These are phyloP conservation scores for Aurantiochytrium sp. DNA, from an alignment of 108 stramenopile genomes.

Conservation along the genomic window DNA sequence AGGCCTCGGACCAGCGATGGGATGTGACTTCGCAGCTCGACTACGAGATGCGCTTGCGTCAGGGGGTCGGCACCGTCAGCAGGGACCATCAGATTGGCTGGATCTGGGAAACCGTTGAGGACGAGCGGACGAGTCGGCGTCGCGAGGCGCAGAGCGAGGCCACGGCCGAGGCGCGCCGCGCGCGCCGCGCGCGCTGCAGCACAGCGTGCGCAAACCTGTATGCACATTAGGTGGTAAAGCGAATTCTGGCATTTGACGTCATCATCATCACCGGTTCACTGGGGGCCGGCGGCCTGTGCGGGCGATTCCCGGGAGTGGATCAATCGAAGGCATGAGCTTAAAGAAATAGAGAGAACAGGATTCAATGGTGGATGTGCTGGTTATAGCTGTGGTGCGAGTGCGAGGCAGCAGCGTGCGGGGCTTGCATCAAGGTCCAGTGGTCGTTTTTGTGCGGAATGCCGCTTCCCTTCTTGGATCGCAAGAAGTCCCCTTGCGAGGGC, in stretches of 20 bases:
- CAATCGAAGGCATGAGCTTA: no score
- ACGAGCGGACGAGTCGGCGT: neutral
- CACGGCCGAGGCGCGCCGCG: neutral
- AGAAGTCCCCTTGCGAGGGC: neutral
- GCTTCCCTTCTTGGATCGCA: neutral
- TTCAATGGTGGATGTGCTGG: no score
- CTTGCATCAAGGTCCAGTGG: neutral
- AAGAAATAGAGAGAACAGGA: no score
- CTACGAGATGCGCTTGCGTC: neutral
- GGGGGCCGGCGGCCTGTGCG: no score
- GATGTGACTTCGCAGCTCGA: neutral
- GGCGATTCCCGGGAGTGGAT: no score
- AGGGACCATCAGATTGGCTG: neutral
- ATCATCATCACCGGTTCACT: neutral
- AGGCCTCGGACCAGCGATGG: neutral
- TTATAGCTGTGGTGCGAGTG: no score
- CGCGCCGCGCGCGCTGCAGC: neutral
- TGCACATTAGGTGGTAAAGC: neutral
- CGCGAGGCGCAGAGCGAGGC: neutral
- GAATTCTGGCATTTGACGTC: neutral
- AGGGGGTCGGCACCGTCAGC: neutral
- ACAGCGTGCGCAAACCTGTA: conserved; percentile 10
- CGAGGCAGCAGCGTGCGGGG: neutral
- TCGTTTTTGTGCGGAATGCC: neutral
- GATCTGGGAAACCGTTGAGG: neutral